Evolutionary conservation across 805 yeast genomes (phyloP).

Genomic region (Maudiozyma pseudohumilis): DNA sequence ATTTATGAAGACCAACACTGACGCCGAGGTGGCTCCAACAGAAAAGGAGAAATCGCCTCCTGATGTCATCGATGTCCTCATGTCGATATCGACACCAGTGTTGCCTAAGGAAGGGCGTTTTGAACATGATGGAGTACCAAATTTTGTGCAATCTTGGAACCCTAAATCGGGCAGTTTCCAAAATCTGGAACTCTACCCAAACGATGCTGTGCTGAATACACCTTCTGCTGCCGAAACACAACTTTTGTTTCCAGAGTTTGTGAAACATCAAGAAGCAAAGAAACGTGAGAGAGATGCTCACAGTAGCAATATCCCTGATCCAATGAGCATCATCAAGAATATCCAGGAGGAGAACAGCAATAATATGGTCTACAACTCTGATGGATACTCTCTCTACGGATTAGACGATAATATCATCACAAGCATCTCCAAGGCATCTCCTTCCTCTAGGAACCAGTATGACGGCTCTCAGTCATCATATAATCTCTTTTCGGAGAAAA

Average conservation of each 20-base stretch:
- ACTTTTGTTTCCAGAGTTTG: slow-evolving; percentile 8
- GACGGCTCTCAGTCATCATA: slow-evolving; percentile 1
- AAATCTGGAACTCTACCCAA: neutral
- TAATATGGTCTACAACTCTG: neutral
- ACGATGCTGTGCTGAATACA: too few species aligned
- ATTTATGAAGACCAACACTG: neutral
- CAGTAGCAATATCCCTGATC: neutral
- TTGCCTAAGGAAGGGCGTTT: neutral
- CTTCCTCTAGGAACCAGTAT: slow-evolving; percentile 4
- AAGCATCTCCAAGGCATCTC: slow-evolving; percentile 18
- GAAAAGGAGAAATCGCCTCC: slow-evolving; percentile 2
- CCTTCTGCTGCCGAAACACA: slow-evolving; percentile 6
- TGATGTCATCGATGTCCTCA: slow-evolving; percentile 1
- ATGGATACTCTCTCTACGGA: slow-evolving; percentile 20
- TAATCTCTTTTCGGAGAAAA: slow-evolving; percentile 17
- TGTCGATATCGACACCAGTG: slow-evolving; percentile 1
- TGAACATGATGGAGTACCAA: neutral
- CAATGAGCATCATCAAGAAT: neutral
- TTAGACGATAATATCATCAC: slow-evolving; percentile 15
- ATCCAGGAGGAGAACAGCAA: neutral
- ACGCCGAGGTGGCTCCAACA: neutral
- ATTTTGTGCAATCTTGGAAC: too few species aligned
- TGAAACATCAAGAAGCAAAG: slow-evolving; percentile 7
- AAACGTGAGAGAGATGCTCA: neutral
- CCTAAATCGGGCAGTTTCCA: too few species aligned